Conservation (phyloP, 2,329 filamentous ascomycete genomes). For the Nothophaeocryptopus gaeumannii region DNA sequence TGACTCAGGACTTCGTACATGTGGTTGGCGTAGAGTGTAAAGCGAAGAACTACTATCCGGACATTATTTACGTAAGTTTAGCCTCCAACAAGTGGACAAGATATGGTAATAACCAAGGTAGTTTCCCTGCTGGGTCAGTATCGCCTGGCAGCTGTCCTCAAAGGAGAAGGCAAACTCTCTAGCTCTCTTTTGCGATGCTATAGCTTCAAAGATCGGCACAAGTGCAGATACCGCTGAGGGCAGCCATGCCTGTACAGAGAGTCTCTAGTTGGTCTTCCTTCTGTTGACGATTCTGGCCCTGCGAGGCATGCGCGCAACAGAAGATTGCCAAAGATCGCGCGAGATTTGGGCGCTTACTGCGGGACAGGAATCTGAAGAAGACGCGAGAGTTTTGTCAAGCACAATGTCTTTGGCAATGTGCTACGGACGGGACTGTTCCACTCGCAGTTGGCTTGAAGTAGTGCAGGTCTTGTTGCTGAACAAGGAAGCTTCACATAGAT, state of each 20-base stretch:
- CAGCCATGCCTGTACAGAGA: not conserved
- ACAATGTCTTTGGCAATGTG: too few species aligned
- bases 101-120: not conserved
- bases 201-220: not conserved
- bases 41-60: conserved; percentile 1
- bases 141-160: not conserved
- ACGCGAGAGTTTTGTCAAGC: too few species aligned
- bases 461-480: too few species aligned
- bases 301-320: not conserved
- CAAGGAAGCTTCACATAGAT: too few species aligned
- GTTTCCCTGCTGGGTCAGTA: conserved; percentile 1
- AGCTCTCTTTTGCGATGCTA: not conserved
- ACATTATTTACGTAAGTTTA: conserved; percentile 1
- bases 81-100: not conserved
- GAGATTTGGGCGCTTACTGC: not conserved
- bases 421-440: too few species aligned
- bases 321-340: not conserved
- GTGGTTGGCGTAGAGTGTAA: not conserved
- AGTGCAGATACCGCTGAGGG: not conserved
- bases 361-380: not conserved
- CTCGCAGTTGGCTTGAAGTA: too few species aligned
- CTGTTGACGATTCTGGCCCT: not conserved
- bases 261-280: not conserved
- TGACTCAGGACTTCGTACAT: not conserved
- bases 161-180: not conserved